phyloP scores from a whole-genome alignment of 2,329 filamentous ascomycete species.

The Pseudocercospora macadamiae region DNA sequence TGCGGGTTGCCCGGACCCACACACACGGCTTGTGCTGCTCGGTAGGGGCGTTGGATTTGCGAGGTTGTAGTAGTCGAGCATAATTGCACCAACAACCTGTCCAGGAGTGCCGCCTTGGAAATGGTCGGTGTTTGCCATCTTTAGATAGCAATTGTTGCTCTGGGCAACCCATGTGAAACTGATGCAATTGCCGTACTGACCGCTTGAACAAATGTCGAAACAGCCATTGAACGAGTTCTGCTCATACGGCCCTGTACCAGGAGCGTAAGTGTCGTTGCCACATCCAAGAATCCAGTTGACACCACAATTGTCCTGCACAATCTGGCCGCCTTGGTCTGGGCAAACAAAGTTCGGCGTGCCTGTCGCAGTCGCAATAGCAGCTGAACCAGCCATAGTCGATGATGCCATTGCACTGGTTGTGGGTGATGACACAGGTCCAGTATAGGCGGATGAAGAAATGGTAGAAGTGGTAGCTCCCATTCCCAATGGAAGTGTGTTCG shows the following conservation, averaged over 20 bases:
- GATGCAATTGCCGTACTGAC: not conserved
- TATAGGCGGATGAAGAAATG: slow-evolving; percentile 29
- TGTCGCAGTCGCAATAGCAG: not conserved
- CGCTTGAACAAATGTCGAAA: slow-evolving; percentile 4
- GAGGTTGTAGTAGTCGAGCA: slow-evolving; percentile 1
- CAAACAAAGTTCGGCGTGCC: not conserved
- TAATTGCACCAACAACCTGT: not conserved
- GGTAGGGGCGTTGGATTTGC: not conserved
- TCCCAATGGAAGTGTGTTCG: slow-evolving; percentile 30
- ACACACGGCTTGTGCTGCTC: not conserved
- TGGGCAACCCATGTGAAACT: not conserved
- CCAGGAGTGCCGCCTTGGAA: not conserved
- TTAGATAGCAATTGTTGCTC: slow-evolving; percentile 4
- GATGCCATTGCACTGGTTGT: slow-evolving; percentile 18
- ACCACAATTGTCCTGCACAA: slow-evolving; percentile 12
- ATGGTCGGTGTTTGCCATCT: not conserved
- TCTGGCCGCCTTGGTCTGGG: not conserved
- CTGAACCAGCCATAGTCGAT: slow-evolving; percentile 1
- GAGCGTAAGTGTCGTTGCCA: not conserved
- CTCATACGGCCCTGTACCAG: not conserved
- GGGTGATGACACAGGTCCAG: slow-evolving; percentile 32
- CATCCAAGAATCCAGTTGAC: slow-evolving; percentile 10
- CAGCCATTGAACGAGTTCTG: not conserved
- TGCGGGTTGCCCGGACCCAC: not conserved
- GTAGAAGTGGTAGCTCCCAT: slow-evolving; percentile 33